Percentiles rank a stretch among this genome's conserved stretches.
These are phyloP conservation scores for Geosmithia putterillii DNA, from an alignment of 2,329 filamentous ascomycete species.

Conservation along the genomic window DNA sequence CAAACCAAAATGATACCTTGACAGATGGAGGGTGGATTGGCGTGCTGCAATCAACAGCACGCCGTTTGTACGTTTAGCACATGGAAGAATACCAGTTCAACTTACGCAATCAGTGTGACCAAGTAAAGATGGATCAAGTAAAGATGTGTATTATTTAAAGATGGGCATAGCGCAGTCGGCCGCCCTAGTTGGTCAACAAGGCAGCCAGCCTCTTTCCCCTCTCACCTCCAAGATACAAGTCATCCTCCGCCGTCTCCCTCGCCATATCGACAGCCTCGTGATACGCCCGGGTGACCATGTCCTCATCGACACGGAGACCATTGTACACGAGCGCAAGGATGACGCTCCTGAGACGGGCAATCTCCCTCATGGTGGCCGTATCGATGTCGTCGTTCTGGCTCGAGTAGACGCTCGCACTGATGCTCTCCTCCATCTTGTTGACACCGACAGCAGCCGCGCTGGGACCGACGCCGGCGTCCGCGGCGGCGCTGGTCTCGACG, in stretches of 20 bases:
- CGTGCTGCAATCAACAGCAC: too few relatives aligned
- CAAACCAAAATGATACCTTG: too few relatives aligned
- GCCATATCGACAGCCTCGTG: constrained; percentile 68
- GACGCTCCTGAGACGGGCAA: constrained; percentile 70
- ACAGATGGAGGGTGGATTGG: too few relatives aligned
- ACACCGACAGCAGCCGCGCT: too few relatives aligned
- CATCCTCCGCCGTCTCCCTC: constrained; percentile 45
- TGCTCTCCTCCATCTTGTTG: constrained; percentile 77
- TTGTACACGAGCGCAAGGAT: constrained; percentile 74
- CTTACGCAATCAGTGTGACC: too few relatives aligned
- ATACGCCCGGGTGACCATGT: constrained; percentile 74
- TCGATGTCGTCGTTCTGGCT: constrained; percentile 86
- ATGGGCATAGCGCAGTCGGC: too few relatives aligned
- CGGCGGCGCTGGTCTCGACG: constrained; percentile 43
- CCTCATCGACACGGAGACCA: constrained; percentile 78
- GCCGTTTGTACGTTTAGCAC: too few relatives aligned
- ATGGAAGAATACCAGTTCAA: too few relatives aligned
- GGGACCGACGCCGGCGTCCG: too few relatives aligned
- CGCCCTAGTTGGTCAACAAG: constrained; percentile 6
- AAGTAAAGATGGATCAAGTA: too few relatives aligned
- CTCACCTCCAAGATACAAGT: constrained; percentile 48
- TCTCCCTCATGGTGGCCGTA: constrained; percentile 70
- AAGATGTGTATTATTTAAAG: background rate
- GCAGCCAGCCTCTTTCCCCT: constrained; percentile 37
- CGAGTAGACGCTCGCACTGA: constrained; percentile 79